A percentile compares a stretch with the other conserved stretches of the same genome.
Evolutionary conservation across 805 yeast species (phyloP).

Genomic region (Teunomyces lycoperdinae): DNA sequence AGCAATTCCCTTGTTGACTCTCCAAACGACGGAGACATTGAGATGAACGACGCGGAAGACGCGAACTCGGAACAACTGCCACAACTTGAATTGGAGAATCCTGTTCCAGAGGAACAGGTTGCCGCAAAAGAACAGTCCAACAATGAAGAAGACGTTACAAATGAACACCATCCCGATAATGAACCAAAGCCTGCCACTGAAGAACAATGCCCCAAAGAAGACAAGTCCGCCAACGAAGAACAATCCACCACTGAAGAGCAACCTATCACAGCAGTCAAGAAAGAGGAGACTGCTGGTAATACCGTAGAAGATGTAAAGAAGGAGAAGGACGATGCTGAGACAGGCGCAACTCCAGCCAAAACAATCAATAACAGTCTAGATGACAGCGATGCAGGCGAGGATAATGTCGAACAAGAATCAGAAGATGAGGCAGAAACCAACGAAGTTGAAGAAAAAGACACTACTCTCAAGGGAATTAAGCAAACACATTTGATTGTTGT

Average conservation of each 20-base stretch:
- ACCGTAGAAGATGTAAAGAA: background rate
- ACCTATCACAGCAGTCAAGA: conserved; percentile 7
- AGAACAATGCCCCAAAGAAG: background rate
- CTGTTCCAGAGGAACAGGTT: background rate
- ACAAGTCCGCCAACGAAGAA: background rate
- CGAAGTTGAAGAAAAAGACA: conserved; percentile 2
- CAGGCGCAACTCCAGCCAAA: background rate
- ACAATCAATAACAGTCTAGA: background rate
- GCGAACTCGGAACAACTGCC: background rate
- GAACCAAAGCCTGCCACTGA: background rate
- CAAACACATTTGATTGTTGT: conserved; percentile 84
- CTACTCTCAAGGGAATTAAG: conserved; percentile 12
- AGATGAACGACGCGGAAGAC: conserved; percentile 3
- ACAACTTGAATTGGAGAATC: background rate
- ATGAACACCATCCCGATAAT: background rate
- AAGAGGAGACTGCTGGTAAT: background rate
- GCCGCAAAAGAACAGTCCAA: background rate
- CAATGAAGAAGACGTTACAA: background rate
- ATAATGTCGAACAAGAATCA: background rate
- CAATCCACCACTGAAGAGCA: conserved; percentile 1
- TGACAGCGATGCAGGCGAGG: conserved; percentile 2
- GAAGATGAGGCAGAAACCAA: conserved; percentile 3
- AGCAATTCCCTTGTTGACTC: background rate
- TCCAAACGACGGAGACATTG: background rate
- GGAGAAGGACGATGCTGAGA: background rate